Evolutionary conservation across 352 stramenopile species (phyloP), one percentile per base, ranked within the genome.

Genomic region (Globisporangium polare): DNA sequence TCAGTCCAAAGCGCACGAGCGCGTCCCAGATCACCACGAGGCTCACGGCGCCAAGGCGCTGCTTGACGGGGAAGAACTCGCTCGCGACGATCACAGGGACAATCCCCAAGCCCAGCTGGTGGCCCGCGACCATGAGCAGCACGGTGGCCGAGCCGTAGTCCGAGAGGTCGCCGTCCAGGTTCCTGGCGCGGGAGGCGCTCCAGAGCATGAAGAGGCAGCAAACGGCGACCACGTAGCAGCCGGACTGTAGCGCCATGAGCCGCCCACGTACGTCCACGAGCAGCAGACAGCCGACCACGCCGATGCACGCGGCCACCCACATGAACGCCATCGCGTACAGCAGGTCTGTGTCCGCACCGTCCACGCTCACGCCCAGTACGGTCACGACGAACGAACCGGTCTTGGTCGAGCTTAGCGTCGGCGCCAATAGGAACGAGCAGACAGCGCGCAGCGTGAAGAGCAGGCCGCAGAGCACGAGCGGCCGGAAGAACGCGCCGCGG

Each of bases 21-120:
- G 66, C 63, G 39, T 89, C 83, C 52, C 67, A 75, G 43, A 94
- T 82, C n/a, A 89, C 56, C 20, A 90, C 70, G 59, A 94, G 59
- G 37, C 84, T 92, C 27, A 88, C 64, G 50, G 80, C 84, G 13
- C 79, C 72, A 29, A 89, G 64, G 3, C 84, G 82, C 43, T 89
- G 77, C 49, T 74, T 75, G 12, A 79, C 83, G 3, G 82, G 75
- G 62, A 94, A 94, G 5, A 94, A 66, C 63, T 94, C 84, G 42
- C 82, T 88, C 18, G 77, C 64, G 22, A 89, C 55, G 29, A 94
- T 73, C 22, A 86, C 45, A 1, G 84, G 80, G 5, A 78, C 72
- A 33, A 90, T 62, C 2, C 77, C 82, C 6, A 92, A 67, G 3
- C 84, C 82, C 24, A 92, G 73, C 39, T 90, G 70, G 47, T 90